Percentiles rank a stretch among this genome's conserved stretches.
Evolutionary conservation across 495 filamentous ascomycete genomes (phyloP).

Genomic region (Annulohypoxylon stygium): DNA sequence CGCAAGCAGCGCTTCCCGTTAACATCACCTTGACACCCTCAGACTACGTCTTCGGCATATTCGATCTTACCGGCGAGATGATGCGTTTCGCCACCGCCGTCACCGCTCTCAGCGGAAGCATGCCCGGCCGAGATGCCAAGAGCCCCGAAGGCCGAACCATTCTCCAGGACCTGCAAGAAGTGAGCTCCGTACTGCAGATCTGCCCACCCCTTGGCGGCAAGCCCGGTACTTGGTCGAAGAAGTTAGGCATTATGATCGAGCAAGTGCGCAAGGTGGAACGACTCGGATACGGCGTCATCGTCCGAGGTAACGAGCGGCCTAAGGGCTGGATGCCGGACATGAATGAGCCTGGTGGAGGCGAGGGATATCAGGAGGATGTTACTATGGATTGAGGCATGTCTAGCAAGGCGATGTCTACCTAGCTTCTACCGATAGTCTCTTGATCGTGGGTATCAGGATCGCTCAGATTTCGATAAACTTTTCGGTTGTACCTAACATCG

Average conservation of each 20-base stretch:
- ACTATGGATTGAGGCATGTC: slow-evolving; percentile 39
- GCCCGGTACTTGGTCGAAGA: slow-evolving; percentile 70
- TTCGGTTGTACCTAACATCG: neutral
- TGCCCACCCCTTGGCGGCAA: slow-evolving; percentile 66
- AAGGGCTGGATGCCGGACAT: slow-evolving; percentile 93
- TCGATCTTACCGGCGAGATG: slow-evolving; percentile 92
- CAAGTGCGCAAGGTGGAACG: slow-evolving; percentile 96
- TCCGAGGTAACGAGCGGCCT: slow-evolving; percentile 89
- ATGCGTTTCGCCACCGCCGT: slow-evolving; percentile 94
- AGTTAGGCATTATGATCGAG: slow-evolving; percentile 85
- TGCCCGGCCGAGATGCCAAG: slow-evolving; percentile 37
- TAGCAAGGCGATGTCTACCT: neutral
- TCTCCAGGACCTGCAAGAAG: slow-evolving; percentile 77
- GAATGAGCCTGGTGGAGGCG: slow-evolving; percentile 53
- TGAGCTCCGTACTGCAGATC: slow-evolving; percentile 80
- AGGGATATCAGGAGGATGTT: slow-evolving; percentile 39
- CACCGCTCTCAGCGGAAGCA: slow-evolving; percentile 72
- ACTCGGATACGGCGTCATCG: slow-evolving; percentile 84
- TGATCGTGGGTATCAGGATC: neutral
- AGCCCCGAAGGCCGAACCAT: slow-evolving; percentile 63
- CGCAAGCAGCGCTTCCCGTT: slow-evolving; percentile 63
- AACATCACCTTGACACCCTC: slow-evolving; percentile 76
- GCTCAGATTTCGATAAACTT: neutral
- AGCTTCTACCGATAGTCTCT: neutral
- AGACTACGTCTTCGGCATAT: slow-evolving; percentile 92